Evolutionary conservation across 192 early-diverging fungal species (phyloP), one percentile per base, ranked within the genome.

Genomic region (Podochytrium sp.): DNA sequence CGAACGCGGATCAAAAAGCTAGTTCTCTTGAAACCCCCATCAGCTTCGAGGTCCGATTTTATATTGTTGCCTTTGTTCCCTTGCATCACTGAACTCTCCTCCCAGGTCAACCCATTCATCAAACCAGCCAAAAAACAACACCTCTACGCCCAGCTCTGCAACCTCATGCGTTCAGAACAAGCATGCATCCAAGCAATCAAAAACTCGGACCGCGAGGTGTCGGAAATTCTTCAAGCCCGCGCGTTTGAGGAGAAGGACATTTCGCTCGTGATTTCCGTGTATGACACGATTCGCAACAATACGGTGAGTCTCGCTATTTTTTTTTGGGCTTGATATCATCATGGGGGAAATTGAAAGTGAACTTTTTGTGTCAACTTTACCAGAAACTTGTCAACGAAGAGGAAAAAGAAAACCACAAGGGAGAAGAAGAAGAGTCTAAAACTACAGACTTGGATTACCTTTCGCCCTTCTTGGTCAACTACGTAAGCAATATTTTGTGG

Each of bases 231-330:
- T 25, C 64, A 68, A 40, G 73, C 74, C 27, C 68, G 87, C 32
- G 59, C 66, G 1, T 23, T 65, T 14, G 87, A 89, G 68, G 87
- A 89, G 59, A 73, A 76, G 62, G 84, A 85, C 30, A 79, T 89
- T 2, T 33, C 68, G 7, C 59, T 89, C 29, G 55, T 65, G 2
- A 78, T 89, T 25, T 83, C 83, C 12, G 76, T 89, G 2, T 85
- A 87, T 53, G 87, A 89, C 53, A 89, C 87, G 2, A 79, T 87
- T 37, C 76, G 87, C 35, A 86, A 86, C 69, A 79, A 85, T 34
- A 83, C 80, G 72, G 84, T 85, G 49, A 0, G n/a, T 23, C 7
- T 73, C 25, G n/a, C n/a, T n/a, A n/a, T 63, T 14, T 27, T 33
- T 62, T 18, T 42, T 39, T 37, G 29, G 10, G 18, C 20, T 63